A percentile compares a stretch with the other conserved stretches of the same genome.
phyloP scores from a whole-genome alignment of 169 alveolate species.

The Plasmodium chabaudi region DNA sequence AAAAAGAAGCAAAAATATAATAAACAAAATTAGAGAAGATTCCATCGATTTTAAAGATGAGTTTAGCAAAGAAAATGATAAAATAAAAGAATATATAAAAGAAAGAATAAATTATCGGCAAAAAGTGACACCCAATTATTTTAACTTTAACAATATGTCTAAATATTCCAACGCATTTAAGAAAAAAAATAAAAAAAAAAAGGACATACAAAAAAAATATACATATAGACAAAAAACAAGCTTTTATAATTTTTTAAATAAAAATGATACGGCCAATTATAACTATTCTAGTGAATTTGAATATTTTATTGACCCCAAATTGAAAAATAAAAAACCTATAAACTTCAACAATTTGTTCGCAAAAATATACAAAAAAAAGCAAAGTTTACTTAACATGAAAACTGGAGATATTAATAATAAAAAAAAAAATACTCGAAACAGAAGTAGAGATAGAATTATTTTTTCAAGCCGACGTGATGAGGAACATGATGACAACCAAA shows the following conservation, averaged over 20 bases:
- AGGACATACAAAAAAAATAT: neutral
- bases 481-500: neutral
- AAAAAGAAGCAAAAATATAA: conserved; percentile 1
- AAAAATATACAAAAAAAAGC: conserved; percentile 67
- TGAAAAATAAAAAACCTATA: conserved; percentile 19
- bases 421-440: neutral
- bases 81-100: conserved; percentile 27
- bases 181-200: conserved; percentile 10
- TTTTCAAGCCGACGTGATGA: neutral
- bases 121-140: conserved; percentile 25
- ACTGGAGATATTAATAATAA: neutral
- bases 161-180: conserved; percentile 1
- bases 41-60: conserved; percentile 26
- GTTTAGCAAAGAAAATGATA: conserved; percentile 13
- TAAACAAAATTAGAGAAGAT: conserved; percentile 68
- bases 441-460: neutral
- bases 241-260: conserved; percentile 37
- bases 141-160: conserved; percentile 14
- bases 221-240: conserved; percentile 12
- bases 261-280: conserved; percentile 6
- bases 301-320: conserved; percentile 8
- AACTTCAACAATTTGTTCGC: conserved; percentile 66
- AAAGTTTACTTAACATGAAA: conserved; percentile 10
- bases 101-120: conserved; percentile 49
- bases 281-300: conserved; percentile 45